Conservation (phyloP, 2,329 filamentous ascomycete genomes). For the Elsinoe perseae region DNA sequence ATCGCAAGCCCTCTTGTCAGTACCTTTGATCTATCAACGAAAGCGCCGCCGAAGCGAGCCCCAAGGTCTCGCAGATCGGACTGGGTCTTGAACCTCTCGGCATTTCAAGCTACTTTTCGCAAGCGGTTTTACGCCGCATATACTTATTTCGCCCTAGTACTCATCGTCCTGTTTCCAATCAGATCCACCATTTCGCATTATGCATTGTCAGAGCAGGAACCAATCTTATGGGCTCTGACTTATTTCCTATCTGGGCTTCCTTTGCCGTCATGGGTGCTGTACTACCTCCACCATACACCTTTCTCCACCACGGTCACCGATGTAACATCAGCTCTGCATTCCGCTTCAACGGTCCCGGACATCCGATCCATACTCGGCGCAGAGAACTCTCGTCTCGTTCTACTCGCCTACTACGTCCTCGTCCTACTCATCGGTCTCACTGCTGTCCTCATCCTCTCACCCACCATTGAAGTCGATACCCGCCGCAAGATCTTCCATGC, state of each 20-base stretch:
- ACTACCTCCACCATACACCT: conserved; percentile 47
- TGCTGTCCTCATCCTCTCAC: conserved; percentile 70
- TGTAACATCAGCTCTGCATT: conserved; percentile 58
- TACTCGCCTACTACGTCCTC: conserved; percentile 64
- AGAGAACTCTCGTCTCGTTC: conserved; percentile 71
- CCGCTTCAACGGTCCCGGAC: conserved; percentile 63
- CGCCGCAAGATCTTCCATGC: conserved; percentile 96
- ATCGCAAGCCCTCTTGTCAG: conserved; percentile 8
- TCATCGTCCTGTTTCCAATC: conserved; percentile 62
- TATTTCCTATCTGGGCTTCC: conserved; percentile 78
- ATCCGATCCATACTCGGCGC: conserved; percentile 57
- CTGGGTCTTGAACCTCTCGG: conserved; percentile 58
- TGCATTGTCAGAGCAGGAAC: conserved; percentile 66
- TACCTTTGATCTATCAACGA: background rate
- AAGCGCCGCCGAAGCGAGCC: background rate
- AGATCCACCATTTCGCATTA: conserved; percentile 58
- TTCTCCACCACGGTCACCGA: background rate
- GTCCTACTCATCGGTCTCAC: conserved; percentile 65
- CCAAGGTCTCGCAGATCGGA: background rate
- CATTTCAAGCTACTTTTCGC: conserved; percentile 63
- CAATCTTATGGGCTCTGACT: conserved; percentile 84
- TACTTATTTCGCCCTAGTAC: conserved; percentile 61
- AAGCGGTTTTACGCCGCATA: conserved; percentile 81
- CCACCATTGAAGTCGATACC: conserved; percentile 85
- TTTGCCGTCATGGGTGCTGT: conserved; percentile 62